Percentiles rank a stretch among this genome's conserved stretches.
phyloP scores from a whole-genome alignment of 495 filamentous ascomycete species.

The Astrothelium subdiscretum region DNA sequence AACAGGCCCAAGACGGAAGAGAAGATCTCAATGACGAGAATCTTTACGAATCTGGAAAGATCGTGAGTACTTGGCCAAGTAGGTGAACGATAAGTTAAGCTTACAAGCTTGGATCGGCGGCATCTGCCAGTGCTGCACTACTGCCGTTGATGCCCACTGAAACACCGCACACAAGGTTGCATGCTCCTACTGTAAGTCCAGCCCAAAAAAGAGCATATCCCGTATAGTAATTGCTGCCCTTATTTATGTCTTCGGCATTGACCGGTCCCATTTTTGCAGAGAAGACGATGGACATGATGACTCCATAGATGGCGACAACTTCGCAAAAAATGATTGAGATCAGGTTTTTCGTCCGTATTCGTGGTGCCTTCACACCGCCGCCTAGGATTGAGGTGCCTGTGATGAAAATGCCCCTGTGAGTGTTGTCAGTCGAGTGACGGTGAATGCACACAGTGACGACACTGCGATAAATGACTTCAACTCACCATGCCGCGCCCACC shows the following conservation, averaged over 20 bases:
- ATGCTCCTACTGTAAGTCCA: slow-evolving; percentile 83
- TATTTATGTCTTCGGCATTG: slow-evolving; percentile 39
- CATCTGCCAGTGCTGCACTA: slow-evolving; percentile 91
- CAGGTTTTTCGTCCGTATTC: slow-evolving; percentile 97
- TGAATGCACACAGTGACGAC: background rate
- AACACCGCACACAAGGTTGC: slow-evolving; percentile 92
- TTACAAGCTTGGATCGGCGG: slow-evolving; percentile 81
- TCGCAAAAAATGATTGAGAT: slow-evolving; percentile 99
- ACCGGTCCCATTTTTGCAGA: slow-evolving; percentile 66
- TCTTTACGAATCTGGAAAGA: slow-evolving; percentile 80
- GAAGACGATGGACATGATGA: slow-evolving; percentile 99
- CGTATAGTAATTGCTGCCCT: slow-evolving; percentile 74
- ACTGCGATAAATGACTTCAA: background rate
- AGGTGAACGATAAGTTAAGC: slow-evolving; percentile 21
- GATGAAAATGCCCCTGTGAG: slow-evolving; percentile 87
- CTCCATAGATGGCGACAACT: slow-evolving; percentile 98
- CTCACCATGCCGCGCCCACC: slow-evolving; percentile 94
- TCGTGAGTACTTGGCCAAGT: background rate
- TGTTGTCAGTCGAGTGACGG: slow-evolving; percentile 19
- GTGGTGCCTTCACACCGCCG: slow-evolving; percentile 86
- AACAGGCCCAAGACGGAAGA: slow-evolving; percentile 97
- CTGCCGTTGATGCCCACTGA: slow-evolving; percentile 97
- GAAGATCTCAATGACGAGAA: slow-evolving; percentile 98
- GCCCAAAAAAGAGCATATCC: slow-evolving; percentile 95
- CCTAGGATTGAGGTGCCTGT: slow-evolving; percentile 98